Percentiles rank a stretch among this genome's conserved stretches.
Evolutionary conservation across 306 rosid species (phyloP).

Genomic region (Albizia julibrissin): DNA sequence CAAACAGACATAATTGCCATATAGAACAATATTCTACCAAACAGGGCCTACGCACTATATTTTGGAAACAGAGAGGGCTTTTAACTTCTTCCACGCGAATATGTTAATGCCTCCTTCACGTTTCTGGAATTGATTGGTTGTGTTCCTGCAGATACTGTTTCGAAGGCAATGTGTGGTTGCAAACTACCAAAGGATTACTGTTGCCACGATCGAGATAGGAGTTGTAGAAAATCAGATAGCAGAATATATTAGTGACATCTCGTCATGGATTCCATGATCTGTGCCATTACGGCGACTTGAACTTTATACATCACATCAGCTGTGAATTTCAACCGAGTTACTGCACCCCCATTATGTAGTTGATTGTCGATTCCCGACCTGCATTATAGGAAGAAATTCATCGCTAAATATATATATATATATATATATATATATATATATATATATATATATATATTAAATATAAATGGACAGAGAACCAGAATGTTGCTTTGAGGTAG

Average conservation of each 20-base stretch:
- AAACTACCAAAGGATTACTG: constrained; percentile 1
- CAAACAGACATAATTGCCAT: constrained; percentile 4
- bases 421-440: background rate
- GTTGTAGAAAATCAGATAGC: no score
- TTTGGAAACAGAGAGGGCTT: background rate
- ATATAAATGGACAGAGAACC: constrained; percentile 11
- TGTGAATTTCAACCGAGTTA: background rate
- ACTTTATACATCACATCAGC: background rate
- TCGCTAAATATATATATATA: background rate
- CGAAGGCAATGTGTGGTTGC: constrained; percentile 32
- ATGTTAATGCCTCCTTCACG: constrained; percentile 11
- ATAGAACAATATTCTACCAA: background rate
- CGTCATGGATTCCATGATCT: constrained; percentile 23
- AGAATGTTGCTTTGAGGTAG: background rate
- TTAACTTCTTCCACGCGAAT: background rate
- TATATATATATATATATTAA: background rate
- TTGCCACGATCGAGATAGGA: background rate
- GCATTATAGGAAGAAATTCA: background rate
- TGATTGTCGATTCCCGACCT: constrained; percentile 7
- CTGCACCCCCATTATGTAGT: constrained; percentile 31
- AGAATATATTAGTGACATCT: constrained; percentile 5
- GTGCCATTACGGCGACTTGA: constrained; percentile 14
- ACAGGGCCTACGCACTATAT: constrained; percentile 4
- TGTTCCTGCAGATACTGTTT: background rate
- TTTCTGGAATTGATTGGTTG: constrained; percentile 19